These are phyloP conservation scores for Fusarium secorum DNA, from an alignment of 2,329 filamentous ascomycete species.

Conservation along the genomic window DNA sequence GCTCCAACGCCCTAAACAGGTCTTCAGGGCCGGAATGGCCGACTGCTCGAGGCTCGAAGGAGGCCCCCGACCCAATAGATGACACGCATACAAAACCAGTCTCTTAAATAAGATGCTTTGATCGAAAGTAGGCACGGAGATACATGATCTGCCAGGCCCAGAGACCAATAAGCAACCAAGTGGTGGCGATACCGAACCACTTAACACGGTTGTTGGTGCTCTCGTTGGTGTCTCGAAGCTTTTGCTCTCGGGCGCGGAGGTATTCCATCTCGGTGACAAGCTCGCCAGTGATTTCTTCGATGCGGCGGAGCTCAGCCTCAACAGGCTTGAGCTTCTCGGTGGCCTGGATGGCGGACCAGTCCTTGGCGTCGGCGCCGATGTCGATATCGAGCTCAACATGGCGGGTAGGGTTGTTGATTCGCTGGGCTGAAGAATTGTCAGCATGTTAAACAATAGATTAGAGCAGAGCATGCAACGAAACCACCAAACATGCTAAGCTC, in stretches of 20 bases:
- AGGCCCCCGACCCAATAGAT: conserved; percentile 3
- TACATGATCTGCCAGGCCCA: conserved; percentile 99
- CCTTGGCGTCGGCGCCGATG: conserved; percentile 95
- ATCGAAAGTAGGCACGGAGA: conserved; percentile 93
- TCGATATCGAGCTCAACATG: conserved; percentile 92
- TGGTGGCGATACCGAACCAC: conserved; percentile 96
- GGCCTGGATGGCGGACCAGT: conserved; percentile 96
- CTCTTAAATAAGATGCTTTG: conserved; percentile 52
- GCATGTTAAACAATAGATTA: neutral
- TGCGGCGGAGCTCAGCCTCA: conserved; percentile 90
- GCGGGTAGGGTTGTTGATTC: conserved; percentile 60
- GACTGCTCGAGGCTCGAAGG: conserved; percentile 9
- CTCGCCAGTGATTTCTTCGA: conserved; percentile 90
- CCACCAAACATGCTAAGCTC: neutral
- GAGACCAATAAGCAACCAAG: conserved; percentile 86
- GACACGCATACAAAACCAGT: conserved; percentile 28
- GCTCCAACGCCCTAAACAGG: neutral
- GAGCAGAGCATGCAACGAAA: conserved; percentile 13
- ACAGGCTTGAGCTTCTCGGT: conserved; percentile 98
- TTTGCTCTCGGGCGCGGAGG: conserved; percentile 87
- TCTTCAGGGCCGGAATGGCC: conserved; percentile 9
- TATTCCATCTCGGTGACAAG: conserved; percentile 97
- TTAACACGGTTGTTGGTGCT: conserved; percentile 99
- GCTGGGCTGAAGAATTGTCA: conserved; percentile 35
- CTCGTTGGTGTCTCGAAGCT: conserved; percentile 97